Evolutionary conservation across 2,329 filamentous ascomycete genomes (phyloP).

Genomic region (Sarocladium strictum): DNA sequence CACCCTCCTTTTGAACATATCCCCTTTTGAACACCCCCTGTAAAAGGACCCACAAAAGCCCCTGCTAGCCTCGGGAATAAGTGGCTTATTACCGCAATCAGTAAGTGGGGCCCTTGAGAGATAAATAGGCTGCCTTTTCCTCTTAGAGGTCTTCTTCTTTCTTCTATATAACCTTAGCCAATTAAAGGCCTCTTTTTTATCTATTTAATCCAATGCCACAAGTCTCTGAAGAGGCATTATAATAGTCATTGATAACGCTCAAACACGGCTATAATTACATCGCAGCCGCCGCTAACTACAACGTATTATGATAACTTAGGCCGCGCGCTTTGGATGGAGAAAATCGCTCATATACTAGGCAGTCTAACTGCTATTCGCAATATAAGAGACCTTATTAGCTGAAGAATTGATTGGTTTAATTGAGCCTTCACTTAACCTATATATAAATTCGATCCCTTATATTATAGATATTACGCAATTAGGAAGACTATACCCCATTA

Average conservation of each 20-base stretch:
- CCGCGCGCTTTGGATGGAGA: neutral
- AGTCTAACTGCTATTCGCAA: neutral
- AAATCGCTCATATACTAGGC: neutral
- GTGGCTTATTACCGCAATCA: neutral
- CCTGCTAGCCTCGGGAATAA: neutral
- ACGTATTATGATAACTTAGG: constrained; percentile 1
- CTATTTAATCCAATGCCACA: constrained; percentile 1
- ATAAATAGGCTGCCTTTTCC: neutral
- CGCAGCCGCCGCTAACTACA: constrained; percentile 4
- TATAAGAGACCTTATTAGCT: neutral
- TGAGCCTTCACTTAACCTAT: neutral
- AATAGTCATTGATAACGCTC: neutral
- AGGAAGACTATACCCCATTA: neutral
- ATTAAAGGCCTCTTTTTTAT: constrained; percentile 9
- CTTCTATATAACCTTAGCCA: neutral
- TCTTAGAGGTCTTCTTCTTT: neutral
- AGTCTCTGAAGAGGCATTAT: constrained; percentile 6
- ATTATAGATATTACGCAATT: neutral
- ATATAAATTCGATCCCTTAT: neutral
- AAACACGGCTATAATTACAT: neutral
- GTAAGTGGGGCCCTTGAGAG: neutral
- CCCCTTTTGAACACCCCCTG: too few species aligned
- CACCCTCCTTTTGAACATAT: too few species aligned
- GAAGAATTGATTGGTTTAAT: neutral
- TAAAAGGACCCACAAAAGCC: neutral